These are phyloP conservation scores for Triticum turgidum DNA, from an alignment of 176 grass and related monocot species.

Conservation along the genomic window DNA sequence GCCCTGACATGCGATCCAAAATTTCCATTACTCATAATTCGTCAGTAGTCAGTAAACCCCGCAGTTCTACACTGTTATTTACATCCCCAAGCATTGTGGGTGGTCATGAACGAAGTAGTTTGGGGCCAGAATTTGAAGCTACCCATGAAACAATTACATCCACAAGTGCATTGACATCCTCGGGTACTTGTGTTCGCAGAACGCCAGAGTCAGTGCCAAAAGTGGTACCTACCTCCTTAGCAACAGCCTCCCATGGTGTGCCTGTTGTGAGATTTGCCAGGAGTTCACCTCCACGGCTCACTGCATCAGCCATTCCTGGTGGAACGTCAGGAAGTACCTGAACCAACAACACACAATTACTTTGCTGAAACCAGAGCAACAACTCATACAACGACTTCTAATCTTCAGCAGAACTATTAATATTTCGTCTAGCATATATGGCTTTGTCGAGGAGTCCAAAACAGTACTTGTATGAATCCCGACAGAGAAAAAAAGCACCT, in stretches of 20 bases:
- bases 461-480: neutral
- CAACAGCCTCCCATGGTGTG: conserved; percentile 89
- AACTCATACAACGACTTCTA: neutral
- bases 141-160: conserved; percentile 76
- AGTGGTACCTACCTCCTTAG: conserved; percentile 72
- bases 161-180: conserved; percentile 74
- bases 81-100: neutral
- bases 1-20: neutral
- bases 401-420: neutral
- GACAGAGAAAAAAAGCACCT: conserved; percentile 40
- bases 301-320: conserved; percentile 89
- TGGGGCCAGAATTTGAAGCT: conserved; percentile 79
- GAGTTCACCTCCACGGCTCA: conserved; percentile 81
- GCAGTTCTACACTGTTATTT: conserved; percentile 7
- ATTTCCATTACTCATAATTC: neutral
- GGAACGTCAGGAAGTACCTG: conserved; percentile 92
- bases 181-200: conserved; percentile 58
- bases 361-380: neutral
- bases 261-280: conserved; percentile 70
- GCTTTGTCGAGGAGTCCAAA: neutral
- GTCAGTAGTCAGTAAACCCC: conserved; percentile 10
- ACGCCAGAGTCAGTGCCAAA: conserved; percentile 73
- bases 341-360: conserved; percentile 24
- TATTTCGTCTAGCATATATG: neutral
- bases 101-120: conserved; percentile 58